phyloP scores from a whole-genome alignment of 169 alveolate species.

The Amoebophrya sp. region DNA sequence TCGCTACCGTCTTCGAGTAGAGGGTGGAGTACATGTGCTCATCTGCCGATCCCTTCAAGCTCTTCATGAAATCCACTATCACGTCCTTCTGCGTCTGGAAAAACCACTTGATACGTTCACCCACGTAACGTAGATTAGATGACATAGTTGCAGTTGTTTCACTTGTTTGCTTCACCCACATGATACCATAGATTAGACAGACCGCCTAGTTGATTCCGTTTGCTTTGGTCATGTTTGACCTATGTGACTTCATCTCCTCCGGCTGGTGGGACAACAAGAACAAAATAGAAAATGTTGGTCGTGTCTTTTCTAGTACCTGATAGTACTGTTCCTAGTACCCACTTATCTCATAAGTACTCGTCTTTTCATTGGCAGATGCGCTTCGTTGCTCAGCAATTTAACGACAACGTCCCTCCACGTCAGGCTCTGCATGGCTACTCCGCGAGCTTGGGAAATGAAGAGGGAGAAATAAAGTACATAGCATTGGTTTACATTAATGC shows the following conservation, averaged over 20 bases:
- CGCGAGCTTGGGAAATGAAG: slow-evolving; percentile 36
- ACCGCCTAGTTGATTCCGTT: no score
- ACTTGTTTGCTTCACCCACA: no score
- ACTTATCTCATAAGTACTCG: neutral
- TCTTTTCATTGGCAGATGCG: slow-evolving; percentile 48
- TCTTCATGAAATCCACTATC: slow-evolving; percentile 48
- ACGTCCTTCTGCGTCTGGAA: slow-evolving; percentile 49
- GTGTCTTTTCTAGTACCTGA: no score
- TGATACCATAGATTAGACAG: no score
- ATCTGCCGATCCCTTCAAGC: slow-evolving; percentile 48
- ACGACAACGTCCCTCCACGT: slow-evolving; percentile 54
- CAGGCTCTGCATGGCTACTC: slow-evolving; percentile 40
- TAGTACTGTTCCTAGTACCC: neutral
- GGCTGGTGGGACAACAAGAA: no score
- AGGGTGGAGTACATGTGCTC: slow-evolving; percentile 42
- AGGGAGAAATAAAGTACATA: neutral
- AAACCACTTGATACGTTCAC: slow-evolving; percentile 50
- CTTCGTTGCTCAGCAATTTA: slow-evolving; percentile 50
- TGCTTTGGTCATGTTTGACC: no score
- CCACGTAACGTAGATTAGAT: neutral
- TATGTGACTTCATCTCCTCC: no score
- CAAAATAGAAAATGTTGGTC: no score
- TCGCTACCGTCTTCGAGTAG: slow-evolving; percentile 37
- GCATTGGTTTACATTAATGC: neutral
- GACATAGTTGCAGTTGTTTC: no score